These are phyloP conservation scores for Hypoxylon sp. DNA, from an alignment of 2,329 filamentous ascomycete genomes.

Conservation along the genomic window DNA sequence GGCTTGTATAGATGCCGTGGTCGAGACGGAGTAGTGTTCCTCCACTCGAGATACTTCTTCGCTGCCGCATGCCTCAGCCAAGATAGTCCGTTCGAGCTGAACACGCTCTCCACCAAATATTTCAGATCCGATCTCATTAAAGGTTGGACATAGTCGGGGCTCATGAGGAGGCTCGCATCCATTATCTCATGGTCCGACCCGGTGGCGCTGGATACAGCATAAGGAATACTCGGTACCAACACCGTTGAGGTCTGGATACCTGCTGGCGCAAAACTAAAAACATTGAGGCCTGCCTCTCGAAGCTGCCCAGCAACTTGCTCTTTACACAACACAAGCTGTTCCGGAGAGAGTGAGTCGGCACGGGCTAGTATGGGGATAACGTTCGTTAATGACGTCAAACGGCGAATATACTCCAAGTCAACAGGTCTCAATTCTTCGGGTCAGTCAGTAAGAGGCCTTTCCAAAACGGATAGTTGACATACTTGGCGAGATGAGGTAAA, in stretches of 20 bases:
- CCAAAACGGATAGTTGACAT: constrained; percentile 50
- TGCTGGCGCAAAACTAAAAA: constrained; percentile 73
- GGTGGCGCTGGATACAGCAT: constrained; percentile 81
- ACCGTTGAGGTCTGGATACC: constrained; percentile 46
- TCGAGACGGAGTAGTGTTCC: constrained; percentile 53
- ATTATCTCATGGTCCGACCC: constrained; percentile 82
- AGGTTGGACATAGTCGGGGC: constrained; percentile 87
- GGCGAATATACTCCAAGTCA: constrained; percentile 79
- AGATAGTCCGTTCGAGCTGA: constrained; percentile 81
- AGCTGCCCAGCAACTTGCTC: constrained; percentile 69
- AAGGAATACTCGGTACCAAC: constrained; percentile 63
- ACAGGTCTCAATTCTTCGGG: constrained; percentile 66
- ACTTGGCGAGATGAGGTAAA: constrained; percentile 85
- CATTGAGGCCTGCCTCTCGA: constrained; percentile 67
- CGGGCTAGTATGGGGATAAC: constrained; percentile 86
- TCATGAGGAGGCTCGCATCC: constrained; percentile 95
- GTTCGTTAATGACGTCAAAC: constrained; percentile 80
- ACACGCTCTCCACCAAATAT: constrained; percentile 77
- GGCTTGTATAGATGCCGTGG: constrained; percentile 56
- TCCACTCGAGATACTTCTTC: constrained; percentile 83
- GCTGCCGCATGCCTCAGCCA: constrained; percentile 87
- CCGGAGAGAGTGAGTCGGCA: constrained; percentile 74
- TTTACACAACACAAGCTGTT: constrained; percentile 71
- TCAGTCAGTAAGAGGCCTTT: constrained; percentile 5
- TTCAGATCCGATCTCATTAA: constrained; percentile 80